Conservation (phyloP, 202 grass and related monocot species). For the Miscanthus sacchariflorus region DNA sequence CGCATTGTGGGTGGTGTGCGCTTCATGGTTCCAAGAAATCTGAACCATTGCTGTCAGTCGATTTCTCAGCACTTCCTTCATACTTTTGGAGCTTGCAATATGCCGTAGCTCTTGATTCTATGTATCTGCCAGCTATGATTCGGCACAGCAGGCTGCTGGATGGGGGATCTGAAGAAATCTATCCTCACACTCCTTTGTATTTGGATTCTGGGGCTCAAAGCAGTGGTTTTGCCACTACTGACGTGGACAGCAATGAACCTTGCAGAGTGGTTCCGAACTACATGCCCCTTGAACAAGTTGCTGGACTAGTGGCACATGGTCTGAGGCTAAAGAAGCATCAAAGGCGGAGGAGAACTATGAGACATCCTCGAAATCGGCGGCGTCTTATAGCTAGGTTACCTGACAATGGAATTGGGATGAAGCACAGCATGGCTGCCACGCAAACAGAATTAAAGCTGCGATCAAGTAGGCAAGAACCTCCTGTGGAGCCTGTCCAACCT, state of each 20-base stretch:
- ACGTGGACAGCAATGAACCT: not conserved
- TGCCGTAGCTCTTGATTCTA: constrained; percentile 48
- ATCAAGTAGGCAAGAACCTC: constrained; percentile 25
- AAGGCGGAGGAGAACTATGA: constrained; percentile 65
- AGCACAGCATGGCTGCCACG: not conserved
- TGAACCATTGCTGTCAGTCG: constrained; percentile 62
- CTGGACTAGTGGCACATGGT: constrained; percentile 53
- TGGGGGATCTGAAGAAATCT: constrained; percentile 37
- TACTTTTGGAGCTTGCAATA: constrained; percentile 83
- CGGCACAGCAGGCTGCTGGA: constrained; percentile 3
- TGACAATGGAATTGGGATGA: constrained; percentile 43
- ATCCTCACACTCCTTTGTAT: constrained; percentile 38
- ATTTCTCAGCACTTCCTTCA: constrained; percentile 75
- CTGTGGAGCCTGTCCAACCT: constrained; percentile 49
- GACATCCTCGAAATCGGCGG: constrained; percentile 47
- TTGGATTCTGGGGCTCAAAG: constrained; percentile 42
- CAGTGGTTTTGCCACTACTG: not conserved
- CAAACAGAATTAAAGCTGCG: constrained; percentile 22
- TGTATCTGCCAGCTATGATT: constrained; percentile 62
- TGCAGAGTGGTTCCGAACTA: constrained; percentile 25
- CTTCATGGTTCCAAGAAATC: constrained; percentile 51
- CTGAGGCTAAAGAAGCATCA: constrained; percentile 68
- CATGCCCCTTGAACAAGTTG: constrained; percentile 53
- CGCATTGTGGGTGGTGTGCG: constrained; percentile 66
- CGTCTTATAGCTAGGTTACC: constrained; percentile 45